A percentile compares a stretch with the other conserved stretches of the same genome.
phyloP scores from a whole-genome alignment of 2,329 filamentous ascomycete species.

The Diaporthe humulicola region DNA sequence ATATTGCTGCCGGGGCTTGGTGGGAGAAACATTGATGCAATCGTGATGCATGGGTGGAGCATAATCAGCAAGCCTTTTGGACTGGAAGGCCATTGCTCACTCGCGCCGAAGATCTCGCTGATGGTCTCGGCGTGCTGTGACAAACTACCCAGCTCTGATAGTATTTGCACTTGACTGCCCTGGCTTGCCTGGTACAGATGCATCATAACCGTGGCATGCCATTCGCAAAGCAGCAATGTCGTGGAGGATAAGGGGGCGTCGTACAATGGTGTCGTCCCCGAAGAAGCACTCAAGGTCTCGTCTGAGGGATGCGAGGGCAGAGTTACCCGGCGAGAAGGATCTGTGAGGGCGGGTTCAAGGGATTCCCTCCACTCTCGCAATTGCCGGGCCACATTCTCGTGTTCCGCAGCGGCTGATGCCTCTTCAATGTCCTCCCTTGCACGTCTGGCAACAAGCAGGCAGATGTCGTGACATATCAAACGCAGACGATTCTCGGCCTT shows the following conservation, averaged over 20 bases:
- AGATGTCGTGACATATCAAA: conserved; percentile 84
- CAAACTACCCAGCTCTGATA: conserved; percentile 69
- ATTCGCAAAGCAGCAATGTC: conserved; percentile 82
- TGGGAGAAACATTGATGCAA: conserved; percentile 84
- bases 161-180: conserved; percentile 63
- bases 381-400: conserved; percentile 63
- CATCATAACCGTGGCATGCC: conserved; percentile 84
- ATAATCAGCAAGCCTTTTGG: conserved; percentile 79
- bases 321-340: conserved; percentile 73
- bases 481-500: conserved; percentile 75
- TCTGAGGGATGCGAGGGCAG: conserved; percentile 65
- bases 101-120: conserved; percentile 83
- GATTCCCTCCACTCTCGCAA: conserved; percentile 63
- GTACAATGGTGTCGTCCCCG: conserved; percentile 67
- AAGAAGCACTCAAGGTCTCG: conserved; percentile 81
- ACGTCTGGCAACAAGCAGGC: conserved; percentile 79
- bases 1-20: conserved; percentile 78
- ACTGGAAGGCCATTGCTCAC: conserved; percentile 78
- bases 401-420: conserved; percentile 75
- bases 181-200: conserved; percentile 80
- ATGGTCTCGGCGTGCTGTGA: conserved; percentile 74
- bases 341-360: conserved; percentile 73
- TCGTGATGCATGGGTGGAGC: conserved; percentile 81
- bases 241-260: conserved; percentile 78
- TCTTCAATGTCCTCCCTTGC: conserved; percentile 73